Base-by-base conservation (phyloP, 768 basidiomycete species). In the Naganishia kalamii region DNA sequence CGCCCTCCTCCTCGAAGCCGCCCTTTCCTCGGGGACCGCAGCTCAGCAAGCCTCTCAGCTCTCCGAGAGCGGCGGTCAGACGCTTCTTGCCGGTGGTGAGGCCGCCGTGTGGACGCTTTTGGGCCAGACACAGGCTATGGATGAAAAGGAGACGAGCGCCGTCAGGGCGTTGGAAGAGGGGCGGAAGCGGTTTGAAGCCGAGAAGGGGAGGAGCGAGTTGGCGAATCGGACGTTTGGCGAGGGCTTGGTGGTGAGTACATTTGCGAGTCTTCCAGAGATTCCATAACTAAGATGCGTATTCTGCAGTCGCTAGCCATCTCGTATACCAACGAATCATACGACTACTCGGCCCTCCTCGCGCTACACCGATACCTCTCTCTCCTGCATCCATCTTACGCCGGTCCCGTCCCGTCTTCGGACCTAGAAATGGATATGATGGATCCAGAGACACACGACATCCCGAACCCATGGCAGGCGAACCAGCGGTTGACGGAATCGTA, bases 311-410 rank as follows among this genome's bases (percentile, higher is more conserved):
- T 97, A 35, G 92, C 94, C 0, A 92, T 97, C 68, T 92, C 91
- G 10, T 98, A 90, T 77, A 94, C 93, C 33, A 99, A 98, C 72
- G 94, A 98, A 79, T 85, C 85, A 0, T 88, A 87, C 70, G 93
- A 98, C 71, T 83, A 88, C 12, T 92, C 87, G 7, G 88, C 93
- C 2, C 85, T 94, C 73, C 80, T 86, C 0, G 89, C 87, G 81
- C 83, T 99, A 17, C 83, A 93, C 52, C 87, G 87, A 33, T 97
- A 91, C 89, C 81, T 97, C 54, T 80, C 80, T 84, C 77, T 88
- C 85, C 10, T 80, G 80, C 23, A 81, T 82, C 67, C 75, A 23
- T 27, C 80, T 78, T 46, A 71, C 66, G 85, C 76, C 80, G 87
- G 40, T 78, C 86, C 54, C 0, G 69, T 70, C 17, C 73, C 79